Percentiles rank a stretch among this genome's conserved stretches.
Evolutionary conservation across 257 asterid genomes (phyloP).

Genomic region (Marsdenia floribunda): DNA sequence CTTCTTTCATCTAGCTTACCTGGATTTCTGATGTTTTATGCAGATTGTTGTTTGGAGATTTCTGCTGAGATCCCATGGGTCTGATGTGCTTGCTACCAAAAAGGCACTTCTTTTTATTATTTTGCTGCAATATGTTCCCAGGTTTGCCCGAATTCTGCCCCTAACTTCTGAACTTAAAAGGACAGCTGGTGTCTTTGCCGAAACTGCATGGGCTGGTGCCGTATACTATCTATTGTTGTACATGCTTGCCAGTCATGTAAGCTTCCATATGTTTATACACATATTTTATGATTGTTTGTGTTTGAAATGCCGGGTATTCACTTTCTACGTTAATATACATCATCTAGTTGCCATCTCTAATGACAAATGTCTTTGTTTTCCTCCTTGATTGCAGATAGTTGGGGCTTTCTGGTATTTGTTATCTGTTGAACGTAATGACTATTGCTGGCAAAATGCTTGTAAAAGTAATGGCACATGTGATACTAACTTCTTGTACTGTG

Average conservation of each 20-base stretch:
- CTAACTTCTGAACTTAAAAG: constrained; percentile 89
- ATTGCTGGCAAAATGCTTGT: constrained; percentile 97
- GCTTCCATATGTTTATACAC: constrained; percentile 23
- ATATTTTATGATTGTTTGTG: neutral
- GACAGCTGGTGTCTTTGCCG: constrained; percentile 98
- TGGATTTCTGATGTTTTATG: constrained; percentile 6
- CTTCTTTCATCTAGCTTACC: neutral
- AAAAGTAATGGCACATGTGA: constrained; percentile 34
- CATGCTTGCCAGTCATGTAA: constrained; percentile 99
- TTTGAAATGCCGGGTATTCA: neutral
- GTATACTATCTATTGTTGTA: constrained; percentile 80
- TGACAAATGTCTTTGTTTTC: neutral
- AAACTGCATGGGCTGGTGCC: constrained; percentile 99
- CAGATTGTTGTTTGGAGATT: constrained; percentile 97
- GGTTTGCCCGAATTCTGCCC: constrained; percentile 68
- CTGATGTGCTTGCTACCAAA: constrained; percentile 85
- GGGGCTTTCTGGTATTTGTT: constrained; percentile 99
- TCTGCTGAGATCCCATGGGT: constrained; percentile 78
- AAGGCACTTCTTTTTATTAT: constrained; percentile 73
- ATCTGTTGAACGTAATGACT: constrained; percentile 86
- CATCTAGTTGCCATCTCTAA: neutral
- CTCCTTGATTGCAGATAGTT: constrained; percentile 60
- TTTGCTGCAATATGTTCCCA: constrained; percentile 82
- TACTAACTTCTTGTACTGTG: constrained; percentile 75
- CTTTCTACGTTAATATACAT: neutral